phyloP scores from a whole-genome alignment of 352 stramenopile genomes.

The Hyaloperonospora brassicae region DNA sequence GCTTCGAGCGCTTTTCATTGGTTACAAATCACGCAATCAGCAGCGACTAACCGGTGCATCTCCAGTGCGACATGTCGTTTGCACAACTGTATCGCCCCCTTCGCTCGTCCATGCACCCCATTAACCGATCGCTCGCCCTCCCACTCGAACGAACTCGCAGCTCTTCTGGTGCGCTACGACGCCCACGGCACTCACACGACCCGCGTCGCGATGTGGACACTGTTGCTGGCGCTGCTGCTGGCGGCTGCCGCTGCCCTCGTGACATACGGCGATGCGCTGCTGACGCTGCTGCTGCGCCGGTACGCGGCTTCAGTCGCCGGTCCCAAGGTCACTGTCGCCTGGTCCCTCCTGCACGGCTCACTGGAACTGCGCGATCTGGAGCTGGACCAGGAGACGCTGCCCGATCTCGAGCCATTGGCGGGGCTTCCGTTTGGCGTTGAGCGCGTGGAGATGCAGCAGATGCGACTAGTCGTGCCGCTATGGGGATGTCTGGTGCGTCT shows the following conservation, averaged over 20 bases:
- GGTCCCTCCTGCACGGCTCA: slow-evolving; percentile 53
- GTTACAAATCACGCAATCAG: slow-evolving; percentile 5
- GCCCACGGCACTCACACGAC: not conserved
- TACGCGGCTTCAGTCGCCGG: slow-evolving; percentile 43
- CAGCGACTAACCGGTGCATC: not conserved
- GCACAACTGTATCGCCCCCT: not conserved
- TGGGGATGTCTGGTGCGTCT: slow-evolving; percentile 24
- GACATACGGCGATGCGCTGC: slow-evolving; percentile 44
- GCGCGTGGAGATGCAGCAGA: slow-evolving; percentile 41
- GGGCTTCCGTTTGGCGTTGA: slow-evolving; percentile 64
- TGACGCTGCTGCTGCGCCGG: slow-evolving; percentile 46
- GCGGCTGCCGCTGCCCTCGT: slow-evolving; percentile 29
- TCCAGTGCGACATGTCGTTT: slow-evolving; percentile 3
- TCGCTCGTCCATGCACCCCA: not conserved
- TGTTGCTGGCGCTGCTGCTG: slow-evolving; percentile 36
- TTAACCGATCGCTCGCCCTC: not conserved
- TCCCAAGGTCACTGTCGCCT: slow-evolving; percentile 45
- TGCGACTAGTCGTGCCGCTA: slow-evolving; percentile 53
- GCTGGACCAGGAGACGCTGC: slow-evolving; percentile 35
- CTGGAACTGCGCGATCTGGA: slow-evolving; percentile 55
- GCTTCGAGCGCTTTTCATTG: slow-evolving; percentile 10
- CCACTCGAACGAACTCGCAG: not conserved
- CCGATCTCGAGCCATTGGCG: slow-evolving; percentile 44
- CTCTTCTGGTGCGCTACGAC: slow-evolving; percentile 9
- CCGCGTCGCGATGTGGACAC: slow-evolving; percentile 13